Evolutionary conservation across 1,284 basidiomycete species (phyloP).

Genomic region (Ustilago vetiveriae): DNA sequence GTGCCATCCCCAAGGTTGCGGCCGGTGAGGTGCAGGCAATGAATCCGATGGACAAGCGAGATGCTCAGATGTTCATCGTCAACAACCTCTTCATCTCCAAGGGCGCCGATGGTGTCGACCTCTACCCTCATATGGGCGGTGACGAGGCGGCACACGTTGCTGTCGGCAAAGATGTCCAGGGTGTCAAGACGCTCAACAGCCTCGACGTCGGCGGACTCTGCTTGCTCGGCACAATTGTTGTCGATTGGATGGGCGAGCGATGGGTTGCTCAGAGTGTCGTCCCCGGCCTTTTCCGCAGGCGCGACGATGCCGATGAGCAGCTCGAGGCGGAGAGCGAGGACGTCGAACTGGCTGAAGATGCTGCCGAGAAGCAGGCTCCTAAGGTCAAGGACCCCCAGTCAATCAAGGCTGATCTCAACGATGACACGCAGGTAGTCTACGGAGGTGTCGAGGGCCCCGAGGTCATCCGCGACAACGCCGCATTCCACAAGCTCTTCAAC

Average conservation of each 20-base stretch:
- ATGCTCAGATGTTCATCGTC: conserved; percentile 72
- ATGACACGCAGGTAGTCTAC: conserved; percentile 69
- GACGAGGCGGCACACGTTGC: conserved; percentile 72
- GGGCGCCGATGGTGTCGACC: conserved; percentile 72
- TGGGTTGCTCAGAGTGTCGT: conserved; percentile 73
- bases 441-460: conserved; percentile 71
- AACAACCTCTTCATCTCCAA: conserved; percentile 74
- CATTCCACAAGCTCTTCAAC: conserved; percentile 71
- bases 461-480: conserved; percentile 67
- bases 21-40: conserved; percentile 71
- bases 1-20: conserved; percentile 71
- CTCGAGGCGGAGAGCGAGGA: conserved; percentile 44
- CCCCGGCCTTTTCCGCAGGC: conserved; percentile 71
- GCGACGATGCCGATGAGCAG: conserved; percentile 53
- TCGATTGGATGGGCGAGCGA: conserved; percentile 73
- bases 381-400: conserved; percentile 82
- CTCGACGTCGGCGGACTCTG: conserved; percentile 69
- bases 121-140: conserved; percentile 72
- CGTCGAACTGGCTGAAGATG: conserved; percentile 21
- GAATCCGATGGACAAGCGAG: conserved; percentile 72
- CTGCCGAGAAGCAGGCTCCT: conserved; percentile 67
- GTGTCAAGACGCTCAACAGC: conserved; percentile 71
- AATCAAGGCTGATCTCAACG: conserved; percentile 65
- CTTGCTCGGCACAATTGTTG: conserved; percentile 69
- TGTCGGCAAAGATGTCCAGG: conserved; percentile 72